Evolutionary conservation across 2,329 filamentous ascomycete genomes (phyloP), one percentile per base, ranked within the genome.

Genomic region (Plenodomus lindquistii): DNA sequence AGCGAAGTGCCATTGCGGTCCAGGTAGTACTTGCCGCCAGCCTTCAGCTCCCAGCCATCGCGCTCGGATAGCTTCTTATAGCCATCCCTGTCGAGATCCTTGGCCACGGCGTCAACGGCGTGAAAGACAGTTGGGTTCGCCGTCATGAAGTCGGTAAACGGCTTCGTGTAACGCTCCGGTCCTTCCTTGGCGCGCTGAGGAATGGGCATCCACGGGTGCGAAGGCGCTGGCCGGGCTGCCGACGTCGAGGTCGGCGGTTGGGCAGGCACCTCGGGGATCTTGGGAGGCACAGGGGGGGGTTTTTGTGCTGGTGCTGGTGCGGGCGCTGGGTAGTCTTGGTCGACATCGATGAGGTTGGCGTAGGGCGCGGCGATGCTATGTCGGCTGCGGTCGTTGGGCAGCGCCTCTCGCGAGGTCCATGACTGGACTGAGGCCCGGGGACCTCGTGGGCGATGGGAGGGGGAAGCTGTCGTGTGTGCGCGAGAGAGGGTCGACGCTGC

Each of bases 61-160:
- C 93, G 85, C 67, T 93, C 83, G 6, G 86, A 87, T n/a, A 92
- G 81, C 82, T 88, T 86, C 51, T 80, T 81, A 74, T 89, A 99
- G 37, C 91, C 93, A 31, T 84, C 79, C 34, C 83, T 80, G 54
- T 81, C 78, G 40, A 97, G 81, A 64, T 91, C 86, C 48, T 80
- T 78, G 63, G 87, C 85, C 69, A 96, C 90, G 61, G 90, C 84
- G 48, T 85, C 82, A 21, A 97, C 91, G 1, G 90, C 85, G 66
- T 99, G 94, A 72, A 96, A 99, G 39, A 97, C 84, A 8, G 94
- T 97, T 0, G 94, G 94, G 68, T 97, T 96, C 54, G 88, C 82
- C 37, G 85, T 88, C 77, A 97, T 82, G 69, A 97, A 97, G 43
- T 90, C 82, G 69, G 88, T 87, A 71, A 96, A 97, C 1, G 91